Base-by-base conservation (phyloP, 495 filamentous ascomycete species). In the Penicillium arizonense region DNA sequence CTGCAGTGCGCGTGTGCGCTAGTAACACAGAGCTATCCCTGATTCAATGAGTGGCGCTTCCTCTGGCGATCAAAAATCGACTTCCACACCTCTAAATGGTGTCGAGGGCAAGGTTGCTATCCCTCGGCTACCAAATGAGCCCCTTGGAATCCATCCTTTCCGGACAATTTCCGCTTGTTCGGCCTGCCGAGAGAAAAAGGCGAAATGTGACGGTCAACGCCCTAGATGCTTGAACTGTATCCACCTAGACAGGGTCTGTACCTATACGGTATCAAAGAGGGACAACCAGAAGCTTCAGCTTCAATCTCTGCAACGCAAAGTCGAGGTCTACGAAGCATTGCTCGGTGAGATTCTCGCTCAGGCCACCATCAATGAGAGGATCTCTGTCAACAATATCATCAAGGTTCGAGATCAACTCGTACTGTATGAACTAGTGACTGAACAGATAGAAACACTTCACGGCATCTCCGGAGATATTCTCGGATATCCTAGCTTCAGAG, bases 141-240 rank as follows among this genome's bases (percentile, higher is more conserved):
- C 13, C 16, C 3, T 2, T 6, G 39, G 33, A 34, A 23, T n/a
- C 0, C 35, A 42, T 12, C 34, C 2, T 14, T 12, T 47, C n/a
- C 57, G 61, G 28, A 64, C 51, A 1, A 10, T 33, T 21, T 55
- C 81, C 14, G 75, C 74, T 3, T 78, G 75, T 50, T 58, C 57
- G 6, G 58, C 70, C 5, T 78, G 75, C 41, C 63, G 71, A 10
- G 55, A 68, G 24, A 54, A 63, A 9, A 78, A 77, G 45, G 63
- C 68, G 3, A 74, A 72, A 62, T 74, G 72, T 57, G 66, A 76
- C 52, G 70, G 69, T 35, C 34, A 47, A 14, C 59, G 53, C 9
- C 75, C 74, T 7, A 51, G 34, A 32, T 64, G 61, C 26, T 14
- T 30, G 20, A 53, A 43, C 14, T 64, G 57, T 30, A 24, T 9